A percentile compares a stretch with the other conserved stretches of the same genome.
Conservation (phyloP, 2,329 filamentous ascomycete species). For the Blastomyces percursus region DNA sequence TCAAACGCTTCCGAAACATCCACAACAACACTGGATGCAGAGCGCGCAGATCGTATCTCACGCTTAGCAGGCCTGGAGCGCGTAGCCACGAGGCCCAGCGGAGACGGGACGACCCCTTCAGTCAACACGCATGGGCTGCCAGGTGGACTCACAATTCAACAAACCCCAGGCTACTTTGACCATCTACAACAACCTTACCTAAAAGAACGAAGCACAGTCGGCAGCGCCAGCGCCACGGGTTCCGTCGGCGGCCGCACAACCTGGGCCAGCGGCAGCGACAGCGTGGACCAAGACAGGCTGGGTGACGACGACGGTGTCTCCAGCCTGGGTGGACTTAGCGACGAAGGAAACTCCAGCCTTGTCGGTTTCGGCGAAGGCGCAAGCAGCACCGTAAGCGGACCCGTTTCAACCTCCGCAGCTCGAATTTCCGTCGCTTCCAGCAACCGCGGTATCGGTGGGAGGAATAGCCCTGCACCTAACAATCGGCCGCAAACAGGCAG, state of each 20-base stretch:
- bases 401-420: conserved; percentile 51
- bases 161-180: conserved; percentile 60
- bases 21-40: conserved; percentile 70
- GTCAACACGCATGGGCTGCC: neutral
- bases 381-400: conserved; percentile 70
- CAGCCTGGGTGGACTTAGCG: conserved; percentile 68
- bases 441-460: conserved; percentile 26
- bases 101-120: conserved; percentile 4
- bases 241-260: conserved; percentile 56
- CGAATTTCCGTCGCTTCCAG: conserved; percentile 21
- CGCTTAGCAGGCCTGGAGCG: conserved; percentile 85
- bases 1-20: conserved; percentile 49
- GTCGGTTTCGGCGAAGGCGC: conserved; percentile 92
- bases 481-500: conserved; percentile 22
- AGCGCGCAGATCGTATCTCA: conserved; percentile 89
- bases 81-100: conserved; percentile 56
- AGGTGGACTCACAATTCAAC: neutral
- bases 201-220: conserved; percentile 78
- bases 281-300: conserved; percentile 53
- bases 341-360: conserved; percentile 70
- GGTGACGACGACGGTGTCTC: conserved; percentile 54
- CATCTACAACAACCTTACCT: conserved; percentile 35
- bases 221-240: conserved; percentile 74
- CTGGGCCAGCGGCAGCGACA: conserved; percentile 54
- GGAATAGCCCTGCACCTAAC: conserved; percentile 29